Evolutionary conservation across 495 filamentous ascomycete species (phyloP), one percentile per base, ranked within the genome.

Genomic region (Penicillium angulare): DNA sequence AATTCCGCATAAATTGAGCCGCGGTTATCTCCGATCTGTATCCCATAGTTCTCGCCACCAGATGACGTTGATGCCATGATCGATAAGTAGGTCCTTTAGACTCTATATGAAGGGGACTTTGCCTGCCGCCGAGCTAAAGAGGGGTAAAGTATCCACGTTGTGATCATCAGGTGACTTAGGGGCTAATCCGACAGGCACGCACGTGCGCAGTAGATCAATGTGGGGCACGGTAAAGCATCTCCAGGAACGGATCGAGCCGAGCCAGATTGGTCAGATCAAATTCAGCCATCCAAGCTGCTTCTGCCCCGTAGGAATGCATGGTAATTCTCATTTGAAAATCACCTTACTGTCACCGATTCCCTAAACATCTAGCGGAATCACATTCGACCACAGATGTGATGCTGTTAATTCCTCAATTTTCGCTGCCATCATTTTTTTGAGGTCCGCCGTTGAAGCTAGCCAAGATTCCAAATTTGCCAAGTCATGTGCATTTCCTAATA

Each of bases 401-500:
- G n/a, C n/a, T n/a, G n/a, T n/a, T n/a, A n/a, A n/a, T n/a, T n/a
- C n/a, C n/a, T n/a, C n/a, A n/a, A n/a, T n/a, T n/a, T n/a, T n/a
- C n/a, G n/a, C n/a, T n/a, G n/a, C n/a, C n/a, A n/a, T n/a, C 29
- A 32, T 13, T 47, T 31, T 41, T 50, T 50, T 50, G 47, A 43
- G 27, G 47, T 50, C 47, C 38, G 47, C 47, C 24, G 36, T 16
- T 50, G 18, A 52, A 38, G 41, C 31, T 29, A 24, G 23, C 49
- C 21, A 46, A 31, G 20, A 16, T 46, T 29, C 49, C 16, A 52
- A 31, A 22, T 8, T 32, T 10, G 42, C 9, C 21, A 32, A 47
- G 7, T 52, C 50, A 52, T 33, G 42, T 52, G 43, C 9, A 47
- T 40, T 52, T 42, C 45, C 44, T 54, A 54, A 44, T 54, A 54